Evolutionary conservation across 495 filamentous ascomycete species (phyloP).

Genomic region (Penicillium salamii): DNA sequence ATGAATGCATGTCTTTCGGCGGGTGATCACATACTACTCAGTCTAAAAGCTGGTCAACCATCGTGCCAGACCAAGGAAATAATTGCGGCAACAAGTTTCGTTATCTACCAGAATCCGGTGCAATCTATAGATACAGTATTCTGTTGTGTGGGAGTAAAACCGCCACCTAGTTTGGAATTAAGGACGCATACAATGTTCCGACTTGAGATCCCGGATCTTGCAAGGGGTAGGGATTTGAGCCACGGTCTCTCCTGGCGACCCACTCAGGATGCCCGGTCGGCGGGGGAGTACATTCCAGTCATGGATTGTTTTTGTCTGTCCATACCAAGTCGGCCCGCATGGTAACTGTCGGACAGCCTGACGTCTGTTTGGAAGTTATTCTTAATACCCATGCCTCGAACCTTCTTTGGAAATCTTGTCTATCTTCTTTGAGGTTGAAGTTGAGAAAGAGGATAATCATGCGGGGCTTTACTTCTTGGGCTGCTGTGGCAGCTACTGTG

Average conservation of each 20-base stretch:
- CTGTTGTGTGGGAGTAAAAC: too few relatives aligned
- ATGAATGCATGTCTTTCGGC: too few relatives aligned
- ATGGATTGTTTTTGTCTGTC: background rate
- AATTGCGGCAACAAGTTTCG: too few relatives aligned
- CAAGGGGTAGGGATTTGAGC: conserved; percentile 12
- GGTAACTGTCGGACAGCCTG: background rate
- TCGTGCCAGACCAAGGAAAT: too few relatives aligned
- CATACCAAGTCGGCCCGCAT: conserved; percentile 10
- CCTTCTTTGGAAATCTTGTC: background rate
- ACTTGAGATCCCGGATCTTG: background rate
- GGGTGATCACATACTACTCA: too few relatives aligned
- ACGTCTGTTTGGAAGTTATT: background rate
- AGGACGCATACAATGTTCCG: too few relatives aligned
- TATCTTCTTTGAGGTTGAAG: conserved; percentile 5
- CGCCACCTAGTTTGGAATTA: too few relatives aligned
- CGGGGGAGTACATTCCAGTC: conserved; percentile 9
- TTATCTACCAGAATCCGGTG: too few relatives aligned
- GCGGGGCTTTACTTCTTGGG: conserved; percentile 10
- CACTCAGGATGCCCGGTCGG: background rate
- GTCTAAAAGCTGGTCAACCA: too few relatives aligned
- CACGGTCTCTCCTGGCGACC: background rate
- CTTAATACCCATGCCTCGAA: background rate
- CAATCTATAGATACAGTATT: too few relatives aligned
- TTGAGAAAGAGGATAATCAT: conserved; percentile 13
- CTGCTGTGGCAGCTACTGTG: conserved; percentile 12